A percentile compares a stretch with the other conserved stretches of the same genome.
phyloP scores from a whole-genome alignment of 2,329 filamentous ascomycete genomes.

The Nectriaceae sp. region DNA sequence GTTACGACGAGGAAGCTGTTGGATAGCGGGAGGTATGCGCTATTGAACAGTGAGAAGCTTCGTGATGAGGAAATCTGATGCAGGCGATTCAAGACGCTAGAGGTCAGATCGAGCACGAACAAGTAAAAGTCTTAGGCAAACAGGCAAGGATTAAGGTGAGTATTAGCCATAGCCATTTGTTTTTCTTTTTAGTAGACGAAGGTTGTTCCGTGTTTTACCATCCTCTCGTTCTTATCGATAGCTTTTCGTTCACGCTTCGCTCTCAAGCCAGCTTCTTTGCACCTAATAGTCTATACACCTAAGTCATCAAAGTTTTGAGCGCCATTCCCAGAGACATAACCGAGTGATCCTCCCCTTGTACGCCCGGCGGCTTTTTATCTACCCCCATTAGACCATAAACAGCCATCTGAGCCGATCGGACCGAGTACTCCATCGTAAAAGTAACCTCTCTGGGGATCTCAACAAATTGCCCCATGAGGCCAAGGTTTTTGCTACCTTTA shows the following conservation, averaged over 20 bases:
- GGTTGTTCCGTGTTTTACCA: neutral
- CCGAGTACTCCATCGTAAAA: conserved; percentile 32
- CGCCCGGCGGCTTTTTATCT: conserved; percentile 20
- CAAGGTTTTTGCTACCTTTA: conserved; percentile 25
- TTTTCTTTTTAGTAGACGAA: neutral
- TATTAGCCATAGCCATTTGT: neutral
- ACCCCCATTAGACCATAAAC: conserved; percentile 27
- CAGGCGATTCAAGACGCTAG: too few relatives aligned
- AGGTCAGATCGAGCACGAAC: too few relatives aligned
- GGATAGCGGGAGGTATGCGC: conserved; percentile 3
- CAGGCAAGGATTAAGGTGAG: too few relatives aligned
- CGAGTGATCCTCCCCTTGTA: conserved; percentile 26
- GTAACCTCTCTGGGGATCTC: conserved; percentile 29
- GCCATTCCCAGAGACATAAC: conserved; percentile 26
- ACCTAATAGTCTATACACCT: neutral
- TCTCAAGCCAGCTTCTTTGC: neutral
- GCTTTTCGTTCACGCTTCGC: neutral
- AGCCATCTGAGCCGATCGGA: conserved; percentile 26
- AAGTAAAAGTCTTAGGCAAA: too few relatives aligned
- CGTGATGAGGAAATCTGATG: neutral
- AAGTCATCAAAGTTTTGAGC: conserved; percentile 30
- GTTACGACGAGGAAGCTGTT: conserved; percentile 40
- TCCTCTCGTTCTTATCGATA: too few relatives aligned
- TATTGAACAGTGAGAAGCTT: neutral
- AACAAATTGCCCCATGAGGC: conserved; percentile 30